phyloP scores from a whole-genome alignment of 2,329 filamentous ascomycete genomes.

The Cryphonectria naterciae region DNA sequence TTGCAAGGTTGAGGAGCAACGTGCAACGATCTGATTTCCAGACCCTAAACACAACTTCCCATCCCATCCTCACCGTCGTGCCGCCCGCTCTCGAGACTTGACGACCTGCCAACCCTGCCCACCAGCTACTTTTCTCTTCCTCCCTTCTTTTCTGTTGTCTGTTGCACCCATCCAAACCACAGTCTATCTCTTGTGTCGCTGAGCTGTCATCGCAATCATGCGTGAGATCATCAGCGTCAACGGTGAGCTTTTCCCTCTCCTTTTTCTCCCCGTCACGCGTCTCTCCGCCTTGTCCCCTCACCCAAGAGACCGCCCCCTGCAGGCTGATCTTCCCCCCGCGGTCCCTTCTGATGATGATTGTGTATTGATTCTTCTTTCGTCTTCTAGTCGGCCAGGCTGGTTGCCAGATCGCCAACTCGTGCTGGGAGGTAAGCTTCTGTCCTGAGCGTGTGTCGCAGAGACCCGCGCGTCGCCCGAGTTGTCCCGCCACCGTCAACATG shows the following conservation, averaged over 20 bases:
- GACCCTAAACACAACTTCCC: constrained; percentile 24
- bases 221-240: constrained; percentile 99
- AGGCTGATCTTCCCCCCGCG: constrained; percentile 30
- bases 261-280: constrained; percentile 32
- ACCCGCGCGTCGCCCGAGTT: constrained; percentile 18
- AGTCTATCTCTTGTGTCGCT: constrained; percentile 17
- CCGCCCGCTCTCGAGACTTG: constrained; percentile 33
- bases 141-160: constrained; percentile 40
- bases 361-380: constrained; percentile 57
- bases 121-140: constrained; percentile 27
- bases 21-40: constrained; percentile 14
- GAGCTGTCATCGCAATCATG: constrained; percentile 66
- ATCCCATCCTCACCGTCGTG: constrained; percentile 25
- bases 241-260: constrained; percentile 64
- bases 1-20: constrained; percentile 8
- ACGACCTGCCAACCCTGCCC: constrained; percentile 28
- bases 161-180: constrained; percentile 38
- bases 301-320: constrained; percentile 44
- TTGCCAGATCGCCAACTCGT: constrained; percentile 99
- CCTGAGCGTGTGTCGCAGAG: constrained; percentile 4
- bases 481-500: constrained; percentile 25
- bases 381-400: constrained; percentile 94
- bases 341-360: constrained; percentile 21
- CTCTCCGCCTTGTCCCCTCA: constrained; percentile 41
- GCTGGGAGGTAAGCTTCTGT: constrained; percentile 90